Evolutionary conservation across 805 yeast genomes (phyloP), one percentile per base, ranked within the genome.

Genomic region (Candida nemodendra): DNA sequence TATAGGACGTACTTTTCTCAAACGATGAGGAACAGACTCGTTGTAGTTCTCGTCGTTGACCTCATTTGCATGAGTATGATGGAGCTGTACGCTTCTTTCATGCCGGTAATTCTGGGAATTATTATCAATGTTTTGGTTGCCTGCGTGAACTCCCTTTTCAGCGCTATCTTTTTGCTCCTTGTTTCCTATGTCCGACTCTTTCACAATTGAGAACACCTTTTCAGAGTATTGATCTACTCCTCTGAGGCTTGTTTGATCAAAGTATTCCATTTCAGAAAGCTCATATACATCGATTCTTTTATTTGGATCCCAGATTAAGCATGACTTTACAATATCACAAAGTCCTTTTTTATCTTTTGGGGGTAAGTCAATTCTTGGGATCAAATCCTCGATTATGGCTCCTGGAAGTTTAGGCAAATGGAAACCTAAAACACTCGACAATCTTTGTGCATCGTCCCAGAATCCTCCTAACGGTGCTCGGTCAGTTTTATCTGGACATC

Each of bases 291-390:
- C 71, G 0, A 77, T 72, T 47, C 95, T 69, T n/a, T 60, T 55
- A n/a, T 61, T 59, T 2, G 96, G 95, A 60, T 87, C 81, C 96
- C 96, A 89, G 34, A 71, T 64, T 23, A 89, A 65, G 50, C 90
- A 84, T 1, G 60, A 50, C 44, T 58, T 60, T 7, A 71, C 72
- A 42, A 64, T 64, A 36, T 60, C 69, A 48, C 53, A 75, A 52
- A 60, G 71, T 54, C 57, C 71, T 50, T 39, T 59, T 48, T 52
- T 67, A 51, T 62, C 65, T 5, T 39, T 23, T 12, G 48, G 45
- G 11, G 54, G 48, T 17, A 75, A 61, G 27, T 70, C 75, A 0
- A 72, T 61, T 41, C 72, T 62, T 7, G 72, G 66, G 5, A 81
- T 55, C 8, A 81, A 45, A 4, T 66, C 59, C 12, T 69, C 64